Percentiles rank a stretch among this genome's conserved stretches.
These are phyloP conservation scores for Coemansia sp. DNA, from an alignment of 192 early-diverging fungal genomes.

Conservation along the genomic window DNA sequence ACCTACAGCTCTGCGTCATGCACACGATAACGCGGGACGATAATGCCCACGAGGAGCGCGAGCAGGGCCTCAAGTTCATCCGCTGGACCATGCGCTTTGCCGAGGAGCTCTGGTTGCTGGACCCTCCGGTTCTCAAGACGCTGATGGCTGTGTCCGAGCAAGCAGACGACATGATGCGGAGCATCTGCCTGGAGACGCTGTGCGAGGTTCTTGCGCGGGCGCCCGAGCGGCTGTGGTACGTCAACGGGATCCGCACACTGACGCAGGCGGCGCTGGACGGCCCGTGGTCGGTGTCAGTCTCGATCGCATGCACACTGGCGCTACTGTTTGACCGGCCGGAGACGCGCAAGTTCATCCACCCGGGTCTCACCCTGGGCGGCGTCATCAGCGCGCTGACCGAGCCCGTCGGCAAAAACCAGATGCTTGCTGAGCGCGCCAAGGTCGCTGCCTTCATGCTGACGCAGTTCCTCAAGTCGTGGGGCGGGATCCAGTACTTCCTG, in stretches of 20 bases:
- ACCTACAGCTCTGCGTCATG: conserved; percentile 47
- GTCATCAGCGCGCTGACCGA: conserved; percentile 50
- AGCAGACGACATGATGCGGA: conserved; percentile 53
- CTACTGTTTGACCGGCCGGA: conserved; percentile 38
- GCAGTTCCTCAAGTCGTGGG: conserved; percentile 55
- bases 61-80: conserved; percentile 54
- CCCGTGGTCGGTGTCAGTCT: conserved; percentile 49
- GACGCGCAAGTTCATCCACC: conserved; percentile 36
- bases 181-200: conserved; percentile 49
- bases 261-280: conserved; percentile 50
- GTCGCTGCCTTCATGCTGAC: conserved; percentile 51
- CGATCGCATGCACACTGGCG: conserved; percentile 40
- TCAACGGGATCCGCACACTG: conserved; percentile 43
- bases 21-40: conserved; percentile 43
- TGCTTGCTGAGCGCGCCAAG: conserved; percentile 49
- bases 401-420: conserved; percentile 33
- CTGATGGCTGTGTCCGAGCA: conserved; percentile 53
- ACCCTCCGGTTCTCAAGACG: conserved; percentile 35
- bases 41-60: conserved; percentile 46
- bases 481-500: conserved; percentile 56
- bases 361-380: conserved; percentile 43
- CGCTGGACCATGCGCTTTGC: conserved; percentile 48
- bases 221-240: conserved; percentile 44
- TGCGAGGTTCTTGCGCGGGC: conserved; percentile 46
- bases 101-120: conserved; percentile 34